Evolutionary conservation across 768 basidiomycete genomes (phyloP), one percentile per base, ranked within the genome.

Genomic region (Hysterangium stoloniferum): DNA sequence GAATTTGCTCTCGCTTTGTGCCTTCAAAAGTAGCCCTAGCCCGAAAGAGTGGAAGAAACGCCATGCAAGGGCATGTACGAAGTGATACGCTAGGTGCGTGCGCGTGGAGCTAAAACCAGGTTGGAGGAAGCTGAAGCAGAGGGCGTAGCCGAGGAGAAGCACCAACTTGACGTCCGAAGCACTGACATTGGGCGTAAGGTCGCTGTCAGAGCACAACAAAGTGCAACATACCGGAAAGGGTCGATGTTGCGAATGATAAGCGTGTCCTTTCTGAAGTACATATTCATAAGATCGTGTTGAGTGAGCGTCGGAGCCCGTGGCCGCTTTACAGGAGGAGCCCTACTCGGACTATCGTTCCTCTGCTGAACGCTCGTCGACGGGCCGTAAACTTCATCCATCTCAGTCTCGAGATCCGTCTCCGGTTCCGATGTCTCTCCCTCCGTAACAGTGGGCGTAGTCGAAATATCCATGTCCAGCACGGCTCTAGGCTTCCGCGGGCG

Each of bases 211-310:
- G 13, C 11, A 12, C 35, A 3, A 44, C 41, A 48, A 48, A 34
- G 52, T 49, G 4, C 29, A 62, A 79, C 47, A 34, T 59, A 91
- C 93, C 95, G 76, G 59, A 96, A 73, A 13, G 92, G 55, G 66
- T 99, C 96, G 19, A 95, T 59, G 60, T 95, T 91, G 31, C 74
- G 71, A 45, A 97, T 66, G 20, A 89, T 73, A 17, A 98, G 78
- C 2, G 82, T 74, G 62, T 98, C 96, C 54, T 89, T 80, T 48
- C 87, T 70, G 73, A 99, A 97, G 66, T 92, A 99, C 58, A 82
- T 79, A 66, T 88, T 83, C 56, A 90, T 70, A 33, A 99, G 68
- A 62, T 98, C 96, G 64, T 96, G 93, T 61, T 91, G 82, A 1
- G 92, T 88, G 19, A 68, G 24, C 9, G 61, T 55, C 54, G 58